Percentiles rank a stretch among this genome's conserved stretches.
These are phyloP conservation scores for Zelonia costaricensis DNA, from an alignment of 208 protist genomes.

Conservation along the genomic window DNA sequence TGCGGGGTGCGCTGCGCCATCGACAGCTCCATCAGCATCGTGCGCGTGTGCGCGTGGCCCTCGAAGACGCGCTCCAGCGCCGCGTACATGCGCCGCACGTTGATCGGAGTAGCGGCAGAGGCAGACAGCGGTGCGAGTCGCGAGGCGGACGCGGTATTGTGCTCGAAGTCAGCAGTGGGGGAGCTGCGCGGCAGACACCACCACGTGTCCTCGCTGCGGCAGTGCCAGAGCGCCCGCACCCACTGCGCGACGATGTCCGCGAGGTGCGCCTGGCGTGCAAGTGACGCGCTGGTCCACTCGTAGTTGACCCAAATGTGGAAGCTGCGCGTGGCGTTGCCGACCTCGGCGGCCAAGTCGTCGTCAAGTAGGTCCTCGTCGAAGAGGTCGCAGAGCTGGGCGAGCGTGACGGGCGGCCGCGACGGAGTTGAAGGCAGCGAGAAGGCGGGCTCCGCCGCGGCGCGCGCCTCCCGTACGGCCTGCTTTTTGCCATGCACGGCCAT, in stretches of 20 bases:
- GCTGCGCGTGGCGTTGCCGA: conserved; percentile 60
- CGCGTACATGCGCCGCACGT: conserved; percentile 20
- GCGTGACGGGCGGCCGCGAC: neutral
- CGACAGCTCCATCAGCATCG: conserved; percentile 28
- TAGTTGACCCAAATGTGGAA: conserved; percentile 65
- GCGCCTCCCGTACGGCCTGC: too few species aligned
- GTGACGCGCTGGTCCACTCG: conserved; percentile 69
- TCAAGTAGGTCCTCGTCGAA: conserved; percentile 25
- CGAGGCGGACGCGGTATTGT: neutral
- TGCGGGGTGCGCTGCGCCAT: conserved; percentile 20
- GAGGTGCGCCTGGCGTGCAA: conserved; percentile 49
- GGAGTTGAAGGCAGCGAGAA: too few species aligned
- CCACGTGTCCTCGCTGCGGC: neutral
- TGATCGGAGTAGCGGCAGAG: conserved; percentile 1
- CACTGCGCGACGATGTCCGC: conserved; percentile 27
- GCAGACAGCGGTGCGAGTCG: neutral
- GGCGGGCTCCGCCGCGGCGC: too few species aligned
- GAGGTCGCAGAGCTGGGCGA: conserved; percentile 18
- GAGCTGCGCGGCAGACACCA: neutral
- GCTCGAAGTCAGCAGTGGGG: neutral
- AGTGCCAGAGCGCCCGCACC: conserved; percentile 12
- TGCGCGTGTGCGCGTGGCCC: conserved; percentile 24
- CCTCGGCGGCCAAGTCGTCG: conserved; percentile 25
- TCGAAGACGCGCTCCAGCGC: conserved; percentile 38
- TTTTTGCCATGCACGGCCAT: too few species aligned